These are phyloP conservation scores for Stagonosporopsis tanaceti DNA, from an alignment of 2,329 filamentous ascomycete genomes.

Conservation along the genomic window DNA sequence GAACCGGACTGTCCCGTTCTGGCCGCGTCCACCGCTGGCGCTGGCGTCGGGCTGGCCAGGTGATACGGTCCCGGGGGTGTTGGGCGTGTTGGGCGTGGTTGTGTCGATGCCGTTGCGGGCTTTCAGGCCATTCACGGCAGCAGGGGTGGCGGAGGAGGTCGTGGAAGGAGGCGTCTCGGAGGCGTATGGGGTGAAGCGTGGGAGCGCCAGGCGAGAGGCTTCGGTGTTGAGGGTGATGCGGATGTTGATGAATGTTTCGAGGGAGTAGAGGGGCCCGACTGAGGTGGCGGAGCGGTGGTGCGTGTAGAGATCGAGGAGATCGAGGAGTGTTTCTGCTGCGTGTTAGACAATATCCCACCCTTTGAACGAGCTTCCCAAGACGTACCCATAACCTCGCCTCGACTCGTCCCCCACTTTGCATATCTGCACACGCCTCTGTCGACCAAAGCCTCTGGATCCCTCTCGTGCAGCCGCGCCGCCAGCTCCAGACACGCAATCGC, in stretches of 20 bases:
- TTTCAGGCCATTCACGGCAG: constrained; percentile 35
- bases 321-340: constrained; percentile 80
- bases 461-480: constrained; percentile 71
- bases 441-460: constrained; percentile 59
- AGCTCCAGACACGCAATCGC: constrained; percentile 84
- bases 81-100: constrained; percentile 48
- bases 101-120: constrained; percentile 46
- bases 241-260: constrained; percentile 83
- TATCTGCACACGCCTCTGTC: constrained; percentile 58
- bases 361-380: background rate
- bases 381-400: constrained; percentile 57
- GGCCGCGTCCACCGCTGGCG: constrained; percentile 51
- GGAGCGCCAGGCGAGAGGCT: constrained; percentile 67
- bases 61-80: constrained; percentile 57
- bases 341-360: constrained; percentile 1
- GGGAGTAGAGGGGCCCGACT: constrained; percentile 74
- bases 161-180: constrained; percentile 36
- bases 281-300: constrained; percentile 79
- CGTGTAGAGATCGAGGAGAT: constrained; percentile 90
- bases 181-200: constrained; percentile 65
- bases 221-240: constrained; percentile 88
- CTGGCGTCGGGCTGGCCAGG: constrained; percentile 49
- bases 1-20: constrained; percentile 83
- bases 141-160: constrained; percentile 8
- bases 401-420: constrained; percentile 52